A percentile compares a stretch with the other conserved stretches of the same genome.
Evolutionary conservation across 1,139 yeast species (phyloP).

Genomic region (Pichia norvegensis): DNA sequence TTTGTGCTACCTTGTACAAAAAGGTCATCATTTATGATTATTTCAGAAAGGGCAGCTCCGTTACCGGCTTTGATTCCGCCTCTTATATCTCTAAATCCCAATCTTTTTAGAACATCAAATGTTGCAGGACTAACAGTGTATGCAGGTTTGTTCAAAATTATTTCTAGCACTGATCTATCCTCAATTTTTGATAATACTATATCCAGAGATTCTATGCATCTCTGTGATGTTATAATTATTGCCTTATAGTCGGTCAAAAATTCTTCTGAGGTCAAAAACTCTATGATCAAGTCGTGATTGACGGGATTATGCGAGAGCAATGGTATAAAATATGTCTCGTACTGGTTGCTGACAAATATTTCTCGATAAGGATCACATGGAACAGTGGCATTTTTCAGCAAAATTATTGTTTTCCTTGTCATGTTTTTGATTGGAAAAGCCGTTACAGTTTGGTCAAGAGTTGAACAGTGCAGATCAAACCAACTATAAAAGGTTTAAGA

Average conservation of each 20-base stretch:
- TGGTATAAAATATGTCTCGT: slow-evolving; percentile 53
- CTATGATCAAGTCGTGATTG: slow-evolving; percentile 38
- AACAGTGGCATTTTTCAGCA: slow-evolving; percentile 60
- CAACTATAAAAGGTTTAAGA: no score
- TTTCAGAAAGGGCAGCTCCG: slow-evolving; percentile 61
- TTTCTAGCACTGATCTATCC: slow-evolving; percentile 15
- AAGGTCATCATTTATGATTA: slow-evolving; percentile 42
- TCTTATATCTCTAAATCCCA: slow-evolving; percentile 61
- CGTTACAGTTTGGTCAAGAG: no score
- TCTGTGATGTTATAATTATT: slow-evolving; percentile 78
- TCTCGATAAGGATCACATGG: slow-evolving; percentile 60
- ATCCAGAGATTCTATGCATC: slow-evolving; percentile 78
- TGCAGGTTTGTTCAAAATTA: slow-evolving; percentile 43
- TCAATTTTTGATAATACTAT: slow-evolving; percentile 32
- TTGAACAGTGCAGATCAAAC: no score
- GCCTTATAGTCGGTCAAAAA: slow-evolving; percentile 39
- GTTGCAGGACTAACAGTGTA: slow-evolving; percentile 96
- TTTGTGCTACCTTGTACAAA: slow-evolving; percentile 17
- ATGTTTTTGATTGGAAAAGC: background rate
- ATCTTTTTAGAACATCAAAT: slow-evolving; percentile 42
- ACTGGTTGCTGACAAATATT: slow-evolving; percentile 31
- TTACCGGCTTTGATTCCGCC: slow-evolving; percentile 82
- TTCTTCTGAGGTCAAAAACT: slow-evolving; percentile 35
- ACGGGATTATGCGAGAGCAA: slow-evolving; percentile 55
- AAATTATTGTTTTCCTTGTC: slow-evolving; percentile 26